Base-by-base conservation (phyloP, 1,284 basidiomycete species). In the Tilletia setariae region DNA sequence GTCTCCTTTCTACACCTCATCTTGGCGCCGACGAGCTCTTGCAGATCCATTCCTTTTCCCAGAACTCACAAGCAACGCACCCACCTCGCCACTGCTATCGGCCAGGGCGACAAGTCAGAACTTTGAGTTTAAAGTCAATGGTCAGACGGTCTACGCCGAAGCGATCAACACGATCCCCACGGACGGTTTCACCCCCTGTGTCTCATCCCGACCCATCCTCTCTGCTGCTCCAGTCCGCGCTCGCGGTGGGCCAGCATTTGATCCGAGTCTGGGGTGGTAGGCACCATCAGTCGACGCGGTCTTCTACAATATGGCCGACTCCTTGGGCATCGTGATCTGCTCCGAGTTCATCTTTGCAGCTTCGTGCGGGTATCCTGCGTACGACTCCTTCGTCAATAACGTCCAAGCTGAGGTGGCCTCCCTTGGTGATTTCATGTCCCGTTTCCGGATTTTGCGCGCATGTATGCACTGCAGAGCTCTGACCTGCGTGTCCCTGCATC, bases 311-410 rank as follows among this genome's bases (percentile, higher is more conserved):
- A 76, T 87, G 32, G 89, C 87, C 75, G 88, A 89, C 76, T 87
- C 88, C 74, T 83, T 88, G 0, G 88, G 88, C 8, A 87, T 89
- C 69, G 82, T 89, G 63, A 87, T 86, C 1, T 89, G 88, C 88
- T 87, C 87, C 2, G 88, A 89, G 75, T 85, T 88, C 65, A 87
- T 88, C 66, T 89, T 89, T 80, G 88, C 88, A 0, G 87, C 88
- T 70, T 83, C 86, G 19, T 69, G 71, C 1, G 70, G 72, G 11
- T 76, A 76, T 47, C 73, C 88, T 0, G 85, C 87, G 75, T 86
- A 89, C 64, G 67, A 82, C 84, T 70, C 86, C 72, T 73, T 89
- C 21, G 74, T 89, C 15, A 84, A 85, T 63, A 85, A 85, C 3
- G 82, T 88, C 66, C 85, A 86, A 40, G 85, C 85, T 1, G 88